These are phyloP conservation scores for Cladobotryum mycophilum DNA, from an alignment of 2,329 filamentous ascomycete genomes.

Conservation along the genomic window DNA sequence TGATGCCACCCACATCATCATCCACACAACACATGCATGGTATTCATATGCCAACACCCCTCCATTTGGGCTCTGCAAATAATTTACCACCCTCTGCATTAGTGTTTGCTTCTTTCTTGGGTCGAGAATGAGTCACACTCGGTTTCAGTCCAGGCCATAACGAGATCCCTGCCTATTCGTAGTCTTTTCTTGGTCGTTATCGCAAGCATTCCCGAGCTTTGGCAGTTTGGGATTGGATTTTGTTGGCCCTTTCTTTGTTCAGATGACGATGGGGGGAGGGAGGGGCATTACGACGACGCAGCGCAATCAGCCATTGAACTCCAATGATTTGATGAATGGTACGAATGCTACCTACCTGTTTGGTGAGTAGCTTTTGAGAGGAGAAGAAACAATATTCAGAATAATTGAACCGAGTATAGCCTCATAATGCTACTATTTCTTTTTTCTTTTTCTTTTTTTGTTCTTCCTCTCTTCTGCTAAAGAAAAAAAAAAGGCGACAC, in stretches of 20 bases:
- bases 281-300: background rate
- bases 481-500: background rate
- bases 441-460: background rate
- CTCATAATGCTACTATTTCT: background rate
- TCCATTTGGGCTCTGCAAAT: background rate
- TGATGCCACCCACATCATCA: background rate
- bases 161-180: conserved; percentile 14
- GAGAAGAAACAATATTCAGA: too few species aligned
- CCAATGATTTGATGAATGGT: too few species aligned
- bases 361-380: too few species aligned
- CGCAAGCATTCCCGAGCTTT: background rate
- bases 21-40: too few species aligned
- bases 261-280: background rate
- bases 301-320: background rate
- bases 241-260: background rate
- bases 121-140: conserved; percentile 18
- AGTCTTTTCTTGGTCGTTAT: background rate
- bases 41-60: conserved; percentile 10
- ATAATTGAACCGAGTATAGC: too few species aligned
- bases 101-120: conserved; percentile 12
- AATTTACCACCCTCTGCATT: conserved; percentile 12
- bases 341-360: too few species aligned
- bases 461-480: background rate
- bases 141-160: conserved; percentile 14
- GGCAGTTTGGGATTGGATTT: background rate